These are phyloP conservation scores for Tuber indicum DNA, from an alignment of 495 filamentous ascomycete genomes.

Conservation along the genomic window DNA sequence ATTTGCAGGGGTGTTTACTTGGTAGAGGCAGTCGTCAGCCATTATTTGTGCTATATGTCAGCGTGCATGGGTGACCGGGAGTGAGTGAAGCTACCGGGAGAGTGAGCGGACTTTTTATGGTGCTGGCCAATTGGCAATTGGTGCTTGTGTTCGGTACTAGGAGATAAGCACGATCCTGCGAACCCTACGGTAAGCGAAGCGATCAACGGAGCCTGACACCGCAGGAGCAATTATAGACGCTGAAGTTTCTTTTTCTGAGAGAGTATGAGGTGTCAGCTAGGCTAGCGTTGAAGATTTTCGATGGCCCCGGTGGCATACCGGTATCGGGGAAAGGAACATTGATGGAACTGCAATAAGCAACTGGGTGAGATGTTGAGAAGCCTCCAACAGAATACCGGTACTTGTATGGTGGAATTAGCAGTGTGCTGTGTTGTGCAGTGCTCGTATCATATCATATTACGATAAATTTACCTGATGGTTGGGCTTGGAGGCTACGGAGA, in stretches of 20 bases:
- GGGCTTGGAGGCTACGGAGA: background rate
- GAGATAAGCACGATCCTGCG: background rate
- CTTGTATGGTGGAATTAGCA: background rate
- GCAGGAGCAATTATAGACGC: background rate
- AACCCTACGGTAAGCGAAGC: background rate
- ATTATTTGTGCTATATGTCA: background rate
- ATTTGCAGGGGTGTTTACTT: background rate
- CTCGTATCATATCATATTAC: background rate
- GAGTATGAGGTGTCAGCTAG: background rate
- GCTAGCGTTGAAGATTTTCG: background rate
- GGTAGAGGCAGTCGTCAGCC: background rate
- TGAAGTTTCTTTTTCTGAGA: background rate
- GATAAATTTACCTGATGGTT: background rate
- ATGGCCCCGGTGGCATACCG: background rate
- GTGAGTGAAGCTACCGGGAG: background rate
- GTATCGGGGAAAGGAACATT: background rate
- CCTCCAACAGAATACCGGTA: background rate
- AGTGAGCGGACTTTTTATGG: background rate
- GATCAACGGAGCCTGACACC: background rate
- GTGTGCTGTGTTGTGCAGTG: background rate
- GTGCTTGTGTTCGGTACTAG: background rate
- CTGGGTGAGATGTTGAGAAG: background rate
- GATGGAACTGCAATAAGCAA: background rate
- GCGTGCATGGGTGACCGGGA: background rate
- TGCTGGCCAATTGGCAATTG: background rate